These are phyloP conservation scores for Tolypocladium nubicola DNA, from an alignment of 2,329 filamentous ascomycete genomes.

Conservation along the genomic window DNA sequence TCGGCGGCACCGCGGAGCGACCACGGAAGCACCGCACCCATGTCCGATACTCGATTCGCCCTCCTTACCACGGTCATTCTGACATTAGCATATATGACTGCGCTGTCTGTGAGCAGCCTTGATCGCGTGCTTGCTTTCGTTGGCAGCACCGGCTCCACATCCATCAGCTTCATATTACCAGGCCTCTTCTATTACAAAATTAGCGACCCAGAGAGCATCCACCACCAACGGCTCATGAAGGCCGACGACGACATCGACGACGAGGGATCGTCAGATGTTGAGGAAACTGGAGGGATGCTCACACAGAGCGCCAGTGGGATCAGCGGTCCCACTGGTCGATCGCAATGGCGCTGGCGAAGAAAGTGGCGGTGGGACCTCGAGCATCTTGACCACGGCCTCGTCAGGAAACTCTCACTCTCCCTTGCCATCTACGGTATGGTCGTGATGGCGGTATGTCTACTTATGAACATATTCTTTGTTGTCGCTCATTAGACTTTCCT, in stretches of 20 bases:
- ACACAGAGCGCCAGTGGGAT: constrained; percentile 34
- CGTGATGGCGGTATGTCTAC: constrained; percentile 83
- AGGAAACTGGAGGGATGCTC: constrained; percentile 30
- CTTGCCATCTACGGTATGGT: constrained; percentile 73
- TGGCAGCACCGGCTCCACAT: constrained; percentile 85
- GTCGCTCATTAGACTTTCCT: constrained; percentile 41
- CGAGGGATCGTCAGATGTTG: constrained; percentile 36
- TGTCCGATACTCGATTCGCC: constrained; percentile 83
- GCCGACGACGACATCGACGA: constrained; percentile 61
- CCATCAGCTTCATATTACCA: constrained; percentile 93
- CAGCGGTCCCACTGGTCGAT: constrained; percentile 17
- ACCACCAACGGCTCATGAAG: constrained; percentile 80
- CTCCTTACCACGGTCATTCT: constrained; percentile 81
- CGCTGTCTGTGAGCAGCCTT: constrained; percentile 81
- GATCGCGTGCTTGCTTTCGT: constrained; percentile 93
- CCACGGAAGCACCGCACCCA: constrained; percentile 46
- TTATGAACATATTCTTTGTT: constrained; percentile 75
- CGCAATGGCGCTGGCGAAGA: constrained; percentile 40
- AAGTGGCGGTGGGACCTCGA: constrained; percentile 50
- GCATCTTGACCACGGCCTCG: constrained; percentile 50
- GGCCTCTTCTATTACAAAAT: constrained; percentile 99
- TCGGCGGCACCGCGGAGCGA: constrained; percentile 31
- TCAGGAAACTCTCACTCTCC: constrained; percentile 64
- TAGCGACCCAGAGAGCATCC: constrained; percentile 73
- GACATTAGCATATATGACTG: constrained; percentile 72